Conservation (phyloP, 2,329 filamentous ascomycete genomes). For the Botrytis deweyae region DNA sequence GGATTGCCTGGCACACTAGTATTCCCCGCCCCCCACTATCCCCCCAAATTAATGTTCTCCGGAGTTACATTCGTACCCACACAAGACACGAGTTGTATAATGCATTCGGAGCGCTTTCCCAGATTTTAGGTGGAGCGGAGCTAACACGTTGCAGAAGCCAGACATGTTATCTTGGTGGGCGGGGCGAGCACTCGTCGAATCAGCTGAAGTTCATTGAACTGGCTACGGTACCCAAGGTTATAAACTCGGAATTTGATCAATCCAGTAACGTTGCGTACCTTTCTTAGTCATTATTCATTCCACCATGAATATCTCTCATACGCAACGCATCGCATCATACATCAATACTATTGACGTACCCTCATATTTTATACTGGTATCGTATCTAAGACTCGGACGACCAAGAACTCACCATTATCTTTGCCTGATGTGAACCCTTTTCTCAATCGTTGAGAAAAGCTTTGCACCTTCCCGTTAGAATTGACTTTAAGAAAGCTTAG, state of each 20-base stretch:
- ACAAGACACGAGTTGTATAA: background rate
- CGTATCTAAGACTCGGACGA: background rate
- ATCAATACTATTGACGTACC: background rate
- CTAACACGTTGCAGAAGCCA: background rate
- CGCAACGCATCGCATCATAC: background rate
- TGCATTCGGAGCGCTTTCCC: background rate
- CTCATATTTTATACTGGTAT: background rate
- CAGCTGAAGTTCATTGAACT: accelerated
- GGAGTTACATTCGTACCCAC: background rate
- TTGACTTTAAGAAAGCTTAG: background rate
- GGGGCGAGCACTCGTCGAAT: background rate
- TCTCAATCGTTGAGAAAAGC: background rate
- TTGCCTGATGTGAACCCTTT: background rate
- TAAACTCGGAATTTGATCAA: background rate
- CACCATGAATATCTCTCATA: background rate
- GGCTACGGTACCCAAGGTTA: background rate
- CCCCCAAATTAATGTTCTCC: background rate
- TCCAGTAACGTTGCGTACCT: background rate
- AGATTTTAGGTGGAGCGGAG: background rate
- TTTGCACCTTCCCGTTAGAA: background rate
- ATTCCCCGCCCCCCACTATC: background rate
- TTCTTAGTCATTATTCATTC: background rate
- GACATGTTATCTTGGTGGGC: background rate
- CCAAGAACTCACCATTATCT: background rate
- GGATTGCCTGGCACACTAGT: background rate